phyloP scores from a whole-genome alignment of 1,139 yeast species.

The Taphrina communis region DNA sequence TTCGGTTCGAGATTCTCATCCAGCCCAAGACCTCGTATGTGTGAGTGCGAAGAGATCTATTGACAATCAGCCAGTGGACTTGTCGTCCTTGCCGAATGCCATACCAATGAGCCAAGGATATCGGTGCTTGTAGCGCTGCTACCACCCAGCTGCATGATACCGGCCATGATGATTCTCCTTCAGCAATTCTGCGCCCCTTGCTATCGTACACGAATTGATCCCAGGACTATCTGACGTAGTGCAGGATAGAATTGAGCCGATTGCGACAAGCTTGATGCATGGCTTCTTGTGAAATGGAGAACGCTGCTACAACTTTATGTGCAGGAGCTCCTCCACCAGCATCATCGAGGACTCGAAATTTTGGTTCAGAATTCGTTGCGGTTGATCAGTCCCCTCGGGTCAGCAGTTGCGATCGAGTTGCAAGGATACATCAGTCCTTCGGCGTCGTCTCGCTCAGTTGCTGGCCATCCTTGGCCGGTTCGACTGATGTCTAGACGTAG shows the following conservation, averaged over 20 bases:
- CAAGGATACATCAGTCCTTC: too few species aligned
- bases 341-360: too few species aligned
- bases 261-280: background rate
- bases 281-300: background rate
- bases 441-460: too few species aligned
- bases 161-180: background rate
- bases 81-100: background rate
- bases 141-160: slow-evolving; percentile 1
- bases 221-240: background rate
- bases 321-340: background rate
- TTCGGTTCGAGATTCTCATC: slow-evolving; percentile 79
- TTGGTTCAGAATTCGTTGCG: too few species aligned
- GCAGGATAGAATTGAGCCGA: background rate
- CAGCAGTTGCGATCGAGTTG: too few species aligned
- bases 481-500: too few species aligned
- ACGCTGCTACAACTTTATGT: background rate
- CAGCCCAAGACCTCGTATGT: slow-evolving; percentile 90
- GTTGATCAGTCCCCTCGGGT: too few species aligned
- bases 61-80: background rate
- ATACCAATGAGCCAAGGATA: slow-evolving; percentile 27
- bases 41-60: slow-evolving; percentile 69
- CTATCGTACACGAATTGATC: too few species aligned
- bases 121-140: slow-evolving; percentile 8
- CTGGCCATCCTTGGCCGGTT: too few species aligned
- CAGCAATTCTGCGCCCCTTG: background rate